A percentile compares a stretch with the other conserved stretches of the same genome.
phyloP scores from a whole-genome alignment of 176 grass and related monocot genomes.

The Dactylis glomerata region DNA sequence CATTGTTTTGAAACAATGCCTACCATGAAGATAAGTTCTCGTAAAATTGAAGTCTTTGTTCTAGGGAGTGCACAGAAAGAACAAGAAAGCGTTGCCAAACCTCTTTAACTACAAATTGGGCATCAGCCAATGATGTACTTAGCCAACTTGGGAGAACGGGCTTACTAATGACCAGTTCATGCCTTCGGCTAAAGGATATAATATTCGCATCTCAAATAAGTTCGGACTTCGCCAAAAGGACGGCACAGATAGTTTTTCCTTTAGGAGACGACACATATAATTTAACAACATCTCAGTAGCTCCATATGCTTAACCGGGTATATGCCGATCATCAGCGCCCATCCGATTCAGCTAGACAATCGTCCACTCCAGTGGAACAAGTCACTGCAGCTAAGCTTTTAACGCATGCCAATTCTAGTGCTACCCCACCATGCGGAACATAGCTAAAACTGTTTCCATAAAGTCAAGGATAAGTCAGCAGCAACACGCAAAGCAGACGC shows the following conservation, averaged over 20 bases:
- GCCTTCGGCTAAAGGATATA: no score
- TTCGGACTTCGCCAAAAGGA: neutral
- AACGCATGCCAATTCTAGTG: no score
- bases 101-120: no score
- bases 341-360: neutral
- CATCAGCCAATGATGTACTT: no score
- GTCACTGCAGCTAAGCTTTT: neutral
- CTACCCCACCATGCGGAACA: neutral
- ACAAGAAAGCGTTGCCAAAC: no score
- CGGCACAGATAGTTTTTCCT: neutral
- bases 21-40: no score
- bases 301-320: neutral
- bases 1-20: no score
- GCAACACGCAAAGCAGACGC: neutral
- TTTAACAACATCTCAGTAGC: neutral
- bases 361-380: neutral
- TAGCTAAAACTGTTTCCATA: neutral
- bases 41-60: no score
- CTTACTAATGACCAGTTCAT: no score
- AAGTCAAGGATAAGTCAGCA: neutral
- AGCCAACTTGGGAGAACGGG: no score
- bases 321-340: neutral
- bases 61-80: no score
- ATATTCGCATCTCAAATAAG: no score
- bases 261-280: neutral